phyloP scores from a whole-genome alignment of 306 rosid species.

The Fragaria vesca region DNA sequence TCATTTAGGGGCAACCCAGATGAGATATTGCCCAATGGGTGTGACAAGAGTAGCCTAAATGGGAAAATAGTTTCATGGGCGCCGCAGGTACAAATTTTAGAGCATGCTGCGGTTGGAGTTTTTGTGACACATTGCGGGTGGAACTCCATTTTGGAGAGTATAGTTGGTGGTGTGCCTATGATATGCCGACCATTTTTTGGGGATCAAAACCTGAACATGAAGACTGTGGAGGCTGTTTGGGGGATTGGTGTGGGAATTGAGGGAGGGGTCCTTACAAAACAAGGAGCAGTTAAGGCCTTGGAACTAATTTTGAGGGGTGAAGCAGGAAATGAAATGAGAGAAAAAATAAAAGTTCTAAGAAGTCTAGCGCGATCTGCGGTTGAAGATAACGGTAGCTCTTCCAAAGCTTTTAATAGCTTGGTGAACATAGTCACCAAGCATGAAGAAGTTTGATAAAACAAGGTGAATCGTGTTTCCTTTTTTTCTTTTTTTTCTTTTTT shows the following conservation, averaged over 20 bases:
- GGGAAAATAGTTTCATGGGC: constrained; percentile 71
- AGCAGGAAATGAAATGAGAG: constrained; percentile 41
- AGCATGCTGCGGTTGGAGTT: constrained; percentile 42
- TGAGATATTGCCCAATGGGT: constrained; percentile 38
- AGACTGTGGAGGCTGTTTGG: constrained; percentile 42
- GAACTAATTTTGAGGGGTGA: constrained; percentile 25
- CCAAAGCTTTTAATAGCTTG: constrained; percentile 35
- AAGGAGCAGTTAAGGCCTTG: constrained; percentile 24
- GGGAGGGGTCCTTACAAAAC: constrained; percentile 39
- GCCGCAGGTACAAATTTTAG: constrained; percentile 44
- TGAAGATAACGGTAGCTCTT: constrained; percentile 42
- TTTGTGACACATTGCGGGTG: constrained; percentile 68
- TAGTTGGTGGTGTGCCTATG: constrained; percentile 63
- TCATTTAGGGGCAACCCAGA: constrained; percentile 46
- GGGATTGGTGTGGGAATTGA: constrained; percentile 48
- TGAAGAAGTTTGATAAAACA: not conserved
- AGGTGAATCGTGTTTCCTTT: not conserved
- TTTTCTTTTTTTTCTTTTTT: too few species aligned
- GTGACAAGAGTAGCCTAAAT: constrained; percentile 16
- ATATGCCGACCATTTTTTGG: constrained; percentile 59
- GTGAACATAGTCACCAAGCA: constrained; percentile 21
- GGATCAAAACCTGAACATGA: constrained; percentile 50
- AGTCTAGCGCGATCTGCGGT: constrained; percentile 29
- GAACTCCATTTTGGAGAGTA: constrained; percentile 63
- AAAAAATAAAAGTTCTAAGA: constrained; percentile 28